Evolutionary conservation across 2,329 filamentous ascomycete species (phyloP).

Genomic region (Botryosphaeria dothidea): DNA sequence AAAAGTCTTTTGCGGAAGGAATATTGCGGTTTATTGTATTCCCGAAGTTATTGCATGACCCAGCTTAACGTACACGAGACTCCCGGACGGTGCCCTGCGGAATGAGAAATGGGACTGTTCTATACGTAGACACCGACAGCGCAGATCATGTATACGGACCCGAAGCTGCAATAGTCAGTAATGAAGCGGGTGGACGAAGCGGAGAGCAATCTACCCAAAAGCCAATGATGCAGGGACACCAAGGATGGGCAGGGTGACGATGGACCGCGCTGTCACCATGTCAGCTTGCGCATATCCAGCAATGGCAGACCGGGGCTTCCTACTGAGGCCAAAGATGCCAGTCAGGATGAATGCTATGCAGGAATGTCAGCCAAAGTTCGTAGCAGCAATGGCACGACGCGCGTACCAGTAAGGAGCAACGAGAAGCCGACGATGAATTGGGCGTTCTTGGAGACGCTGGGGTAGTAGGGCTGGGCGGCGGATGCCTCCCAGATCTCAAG

Average conservation of each 20-base stretch:
- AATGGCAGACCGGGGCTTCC: background rate
- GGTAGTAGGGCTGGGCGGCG: conserved; percentile 80
- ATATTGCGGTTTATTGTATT: conserved; percentile 19
- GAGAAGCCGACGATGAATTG: conserved; percentile 82
- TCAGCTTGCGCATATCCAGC: background rate
- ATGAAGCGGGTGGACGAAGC: background rate
- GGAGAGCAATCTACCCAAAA: conserved; percentile 65
- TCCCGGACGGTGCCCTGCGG: conserved; percentile 29
- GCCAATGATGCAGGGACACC: conserved; percentile 85
- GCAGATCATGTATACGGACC: conserved; percentile 98
- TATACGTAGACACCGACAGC: conserved; percentile 98
- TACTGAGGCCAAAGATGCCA: conserved; percentile 85
- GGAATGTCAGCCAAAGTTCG: conserved; percentile 28
- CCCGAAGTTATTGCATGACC: conserved; percentile 38
- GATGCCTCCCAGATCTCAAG: conserved; percentile 91
- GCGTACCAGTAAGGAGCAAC: conserved; percentile 67
- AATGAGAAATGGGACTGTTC: conserved; percentile 30
- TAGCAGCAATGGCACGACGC: background rate
- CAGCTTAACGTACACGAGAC: conserved; percentile 33
- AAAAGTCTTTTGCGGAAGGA: conserved; percentile 19
- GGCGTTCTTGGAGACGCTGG: conserved; percentile 74
- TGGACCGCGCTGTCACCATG: conserved; percentile 68
- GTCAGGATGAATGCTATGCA: conserved; percentile 64
- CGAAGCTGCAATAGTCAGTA: conserved; percentile 64
- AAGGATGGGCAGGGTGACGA: conserved; percentile 73